A percentile compares a stretch with the other conserved stretches of the same genome.
Evolutionary conservation across 805 yeast species (phyloP).

Genomic region (Phaffomyces thermotolerans): DNA sequence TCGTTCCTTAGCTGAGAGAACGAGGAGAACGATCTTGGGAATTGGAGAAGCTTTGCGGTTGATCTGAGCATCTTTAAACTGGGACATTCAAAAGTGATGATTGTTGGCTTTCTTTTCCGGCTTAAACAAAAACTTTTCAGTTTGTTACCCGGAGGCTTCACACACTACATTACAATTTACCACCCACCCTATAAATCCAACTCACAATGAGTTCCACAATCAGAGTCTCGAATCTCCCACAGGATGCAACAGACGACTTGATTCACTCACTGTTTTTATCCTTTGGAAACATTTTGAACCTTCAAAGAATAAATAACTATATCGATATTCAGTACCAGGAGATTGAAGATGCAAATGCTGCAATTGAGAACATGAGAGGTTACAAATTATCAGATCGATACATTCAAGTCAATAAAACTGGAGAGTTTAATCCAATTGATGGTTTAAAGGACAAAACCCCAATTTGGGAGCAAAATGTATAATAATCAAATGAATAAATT

Average conservation of each 20-base stretch:
- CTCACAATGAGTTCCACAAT: conserved; percentile 6
- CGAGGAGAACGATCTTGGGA: conserved; percentile 3
- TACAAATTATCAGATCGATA: conserved; percentile 12
- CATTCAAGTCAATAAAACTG: conserved; percentile 15
- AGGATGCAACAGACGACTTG: conserved; percentile 4
- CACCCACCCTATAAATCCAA: no score
- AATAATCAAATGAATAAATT: not conserved
- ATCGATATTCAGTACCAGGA: conserved; percentile 21
- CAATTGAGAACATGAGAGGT: conserved; percentile 21
- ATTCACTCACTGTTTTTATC: conserved; percentile 15
- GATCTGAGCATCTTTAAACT: conserved; percentile 1
- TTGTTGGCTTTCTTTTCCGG: no score
- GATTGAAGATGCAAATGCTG: conserved; percentile 17
- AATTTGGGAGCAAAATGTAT: conserved; percentile 11
- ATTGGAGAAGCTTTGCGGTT: not conserved
- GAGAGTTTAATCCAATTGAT: conserved; percentile 7
- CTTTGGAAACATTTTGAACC: conserved; percentile 19
- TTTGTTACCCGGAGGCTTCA: not conserved
- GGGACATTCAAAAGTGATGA: not conserved
- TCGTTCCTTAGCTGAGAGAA: conserved; percentile 1
- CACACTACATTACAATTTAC: not conserved
- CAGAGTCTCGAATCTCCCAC: conserved; percentile 13
- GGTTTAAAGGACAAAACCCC: conserved; percentile 8
- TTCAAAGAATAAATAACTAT: conserved; percentile 2
- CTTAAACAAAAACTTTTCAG: conserved; percentile 2